A percentile compares a stretch with the other conserved stretches of the same genome.
phyloP scores from a whole-genome alignment of 106 monocot species.

The Narthecium ossifragum region DNA sequence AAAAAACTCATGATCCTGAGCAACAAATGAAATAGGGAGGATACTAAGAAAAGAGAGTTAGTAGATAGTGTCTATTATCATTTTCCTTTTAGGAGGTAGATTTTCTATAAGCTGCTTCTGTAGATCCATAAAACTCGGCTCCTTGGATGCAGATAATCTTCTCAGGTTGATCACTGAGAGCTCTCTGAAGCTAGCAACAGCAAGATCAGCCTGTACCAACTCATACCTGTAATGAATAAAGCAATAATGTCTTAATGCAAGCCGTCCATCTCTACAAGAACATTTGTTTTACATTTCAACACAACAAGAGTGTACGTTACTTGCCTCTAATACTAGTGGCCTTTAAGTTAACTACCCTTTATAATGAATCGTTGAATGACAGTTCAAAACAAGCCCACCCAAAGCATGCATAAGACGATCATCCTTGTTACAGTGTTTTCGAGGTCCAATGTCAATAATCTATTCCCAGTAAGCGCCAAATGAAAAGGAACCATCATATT shows the following conservation, averaged over 20 bases:
- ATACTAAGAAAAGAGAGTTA: slow-evolving; percentile 13
- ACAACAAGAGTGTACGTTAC: not conserved
- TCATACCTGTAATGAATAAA: slow-evolving; percentile 54
- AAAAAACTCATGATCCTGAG: too few species aligned
- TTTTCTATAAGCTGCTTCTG: slow-evolving; percentile 79
- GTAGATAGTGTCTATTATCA: slow-evolving; percentile 64
- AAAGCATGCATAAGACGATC: too few species aligned
- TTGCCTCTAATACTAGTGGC: not conserved
- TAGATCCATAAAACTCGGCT: slow-evolving; percentile 81
- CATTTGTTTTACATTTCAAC: not conserved
- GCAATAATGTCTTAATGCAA: not conserved
- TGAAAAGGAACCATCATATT: too few species aligned
- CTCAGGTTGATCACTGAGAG: slow-evolving; percentile 91
- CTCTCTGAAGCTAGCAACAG: slow-evolving; percentile 73
- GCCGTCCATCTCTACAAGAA: not conserved
- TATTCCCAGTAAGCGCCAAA: too few species aligned
- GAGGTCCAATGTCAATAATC: too few species aligned
- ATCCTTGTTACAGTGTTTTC: too few species aligned
- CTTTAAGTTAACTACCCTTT: not conserved
- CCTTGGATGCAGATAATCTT: slow-evolving; percentile 85
- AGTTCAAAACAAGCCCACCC: not conserved
- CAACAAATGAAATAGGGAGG: too few species aligned
- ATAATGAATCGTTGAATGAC: not conserved
- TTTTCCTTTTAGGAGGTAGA: slow-evolving; percentile 72
- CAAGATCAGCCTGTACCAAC: slow-evolving; percentile 85